Evolutionary conservation across 495 filamentous ascomycete genomes (phyloP).

Genomic region (Penicillium soppii): DNA sequence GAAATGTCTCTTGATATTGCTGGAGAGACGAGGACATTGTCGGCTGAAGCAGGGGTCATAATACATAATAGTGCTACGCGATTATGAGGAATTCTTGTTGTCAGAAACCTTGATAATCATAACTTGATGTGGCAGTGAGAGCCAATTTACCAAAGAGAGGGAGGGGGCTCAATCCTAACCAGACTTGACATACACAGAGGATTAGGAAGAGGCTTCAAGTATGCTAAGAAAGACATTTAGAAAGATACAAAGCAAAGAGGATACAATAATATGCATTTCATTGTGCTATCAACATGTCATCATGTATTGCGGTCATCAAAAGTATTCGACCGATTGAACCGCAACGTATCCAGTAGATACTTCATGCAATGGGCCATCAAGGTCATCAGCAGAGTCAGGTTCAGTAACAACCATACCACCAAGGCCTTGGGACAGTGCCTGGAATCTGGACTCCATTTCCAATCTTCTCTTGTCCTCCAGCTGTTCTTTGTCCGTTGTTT

Average conservation of each 20-base stretch:
- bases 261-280: too few relatives aligned
- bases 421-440: neutral
- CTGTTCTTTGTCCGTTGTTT: constrained; percentile 6
- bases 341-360: neutral
- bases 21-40: neutral
- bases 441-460: neutral
- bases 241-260: too few relatives aligned
- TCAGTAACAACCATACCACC: neutral
- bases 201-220: too few relatives aligned
- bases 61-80: neutral
- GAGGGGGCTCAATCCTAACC: too few relatives aligned
- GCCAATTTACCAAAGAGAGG: too few relatives aligned
- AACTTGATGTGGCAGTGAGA: neutral
- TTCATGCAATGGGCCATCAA: neutral
- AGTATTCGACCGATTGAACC: neutral
- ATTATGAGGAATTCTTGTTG: neutral
- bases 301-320: too few relatives aligned
- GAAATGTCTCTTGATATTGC: neutral
- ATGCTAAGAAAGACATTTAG: too few relatives aligned
- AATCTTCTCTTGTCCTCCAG: neutral
- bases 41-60: neutral
- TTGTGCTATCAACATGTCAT: too few relatives aligned
- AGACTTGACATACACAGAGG: too few relatives aligned
- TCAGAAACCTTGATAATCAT: neutral
- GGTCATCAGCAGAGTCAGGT: neutral